Evolutionary conservation across 1,139 yeast species (phyloP).

Genomic region (Geotrichum australiense): DNA sequence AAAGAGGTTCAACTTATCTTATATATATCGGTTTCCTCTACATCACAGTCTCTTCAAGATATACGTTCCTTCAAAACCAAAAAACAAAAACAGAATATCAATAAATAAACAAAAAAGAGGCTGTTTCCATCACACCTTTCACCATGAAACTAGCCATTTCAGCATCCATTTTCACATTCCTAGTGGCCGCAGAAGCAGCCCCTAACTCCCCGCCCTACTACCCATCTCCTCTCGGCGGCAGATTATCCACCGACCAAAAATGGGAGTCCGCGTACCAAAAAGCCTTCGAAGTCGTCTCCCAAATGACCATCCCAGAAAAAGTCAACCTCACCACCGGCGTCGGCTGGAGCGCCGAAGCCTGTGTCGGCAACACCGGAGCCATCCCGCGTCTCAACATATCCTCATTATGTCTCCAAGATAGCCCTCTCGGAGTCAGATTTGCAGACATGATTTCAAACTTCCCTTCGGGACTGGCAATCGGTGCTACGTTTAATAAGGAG

Average conservation of each 20-base stretch:
- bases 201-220: slow-evolving; percentile 23
- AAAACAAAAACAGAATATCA: too few species aligned
- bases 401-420: slow-evolving; percentile 57
- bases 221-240: slow-evolving; percentile 26
- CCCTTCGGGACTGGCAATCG: slow-evolving; percentile 56
- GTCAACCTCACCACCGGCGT: slow-evolving; percentile 61
- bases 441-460: slow-evolving; percentile 53
- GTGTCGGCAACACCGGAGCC: slow-evolving; percentile 58
- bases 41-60: too few species aligned
- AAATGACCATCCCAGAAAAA: slow-evolving; percentile 52
- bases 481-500: slow-evolving; percentile 50
- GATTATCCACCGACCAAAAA: slow-evolving; percentile 29
- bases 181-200: neutral
- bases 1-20: too few species aligned
- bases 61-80: too few species aligned
- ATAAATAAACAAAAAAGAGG: too few species aligned
- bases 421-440: slow-evolving; percentile 55
- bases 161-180: neutral
- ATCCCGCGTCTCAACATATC: slow-evolving; percentile 52
- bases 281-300: slow-evolving; percentile 47
- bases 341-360: slow-evolving; percentile 59
- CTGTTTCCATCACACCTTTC: too few species aligned
- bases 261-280: slow-evolving; percentile 54
- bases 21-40: too few species aligned
- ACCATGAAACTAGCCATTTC: neutral